These are phyloP conservation scores for Solanum dulcamara DNA, from an alignment of 257 asterid genomes.

Conservation along the genomic window DNA sequence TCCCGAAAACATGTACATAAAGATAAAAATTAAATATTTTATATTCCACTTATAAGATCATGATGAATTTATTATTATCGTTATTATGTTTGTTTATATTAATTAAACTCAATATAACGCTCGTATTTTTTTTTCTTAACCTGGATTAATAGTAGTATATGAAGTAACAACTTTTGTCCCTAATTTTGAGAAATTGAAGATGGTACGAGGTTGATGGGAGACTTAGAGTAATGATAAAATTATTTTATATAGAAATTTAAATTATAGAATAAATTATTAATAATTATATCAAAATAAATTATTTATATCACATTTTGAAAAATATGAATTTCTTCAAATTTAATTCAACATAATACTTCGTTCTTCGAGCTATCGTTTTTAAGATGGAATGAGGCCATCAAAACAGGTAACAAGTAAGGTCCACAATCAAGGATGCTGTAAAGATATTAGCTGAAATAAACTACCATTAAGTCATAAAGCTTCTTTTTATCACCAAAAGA, in stretches of 20 bases:
- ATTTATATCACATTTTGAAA: accelerated
- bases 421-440: not conserved
- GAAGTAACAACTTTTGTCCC: not conserved
- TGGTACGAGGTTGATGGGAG: not conserved
- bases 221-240: not conserved
- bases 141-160: not conserved
- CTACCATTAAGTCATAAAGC: not conserved
- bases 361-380: not conserved
- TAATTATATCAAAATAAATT: not conserved
- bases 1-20: accelerated
- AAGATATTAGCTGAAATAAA: not conserved
- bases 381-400: not conserved
- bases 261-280: too few relatives aligned
- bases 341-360: not conserved
- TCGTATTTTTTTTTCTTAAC: not conserved
- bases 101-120: not conserved
- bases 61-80: not conserved
- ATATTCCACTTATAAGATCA: not conserved
- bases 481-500: not conserved
- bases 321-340: not conserved
- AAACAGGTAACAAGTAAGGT: not conserved
- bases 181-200: not conserved
- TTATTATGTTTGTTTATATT: not conserved
- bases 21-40: not conserved
- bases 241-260: too few relatives aligned